Percentiles rank a stretch among this genome's conserved stretches.
These are phyloP conservation scores for Voacanga thouarsii DNA, from an alignment of 257 asterid genomes.

Conservation along the genomic window DNA sequence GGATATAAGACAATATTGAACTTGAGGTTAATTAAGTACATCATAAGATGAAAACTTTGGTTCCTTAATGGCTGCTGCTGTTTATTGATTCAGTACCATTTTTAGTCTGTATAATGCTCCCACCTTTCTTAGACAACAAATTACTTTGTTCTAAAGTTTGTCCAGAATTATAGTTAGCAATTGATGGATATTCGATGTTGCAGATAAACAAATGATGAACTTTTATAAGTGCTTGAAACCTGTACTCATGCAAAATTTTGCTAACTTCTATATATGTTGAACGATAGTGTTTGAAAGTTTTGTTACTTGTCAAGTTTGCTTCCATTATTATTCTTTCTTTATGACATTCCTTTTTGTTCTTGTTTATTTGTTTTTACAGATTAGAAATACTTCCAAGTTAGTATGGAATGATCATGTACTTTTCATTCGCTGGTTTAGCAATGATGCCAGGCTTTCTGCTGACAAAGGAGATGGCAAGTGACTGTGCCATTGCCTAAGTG, in stretches of 20 bases:
- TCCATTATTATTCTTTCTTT: not conserved
- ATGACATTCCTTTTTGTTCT: conserved; percentile 10
- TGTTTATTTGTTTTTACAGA: conserved; percentile 39
- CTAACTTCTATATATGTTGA: not conserved
- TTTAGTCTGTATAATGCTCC: not conserved
- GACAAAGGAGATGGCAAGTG: conserved; percentile 55
- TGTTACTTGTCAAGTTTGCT: not conserved
- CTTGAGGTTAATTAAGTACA: not conserved
- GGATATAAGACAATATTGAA: not conserved
- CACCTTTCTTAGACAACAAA: not conserved
- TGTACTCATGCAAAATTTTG: not conserved
- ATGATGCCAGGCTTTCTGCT: conserved; percentile 44
- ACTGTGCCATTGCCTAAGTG: conserved; percentile 2
- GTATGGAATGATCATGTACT: conserved; percentile 45
- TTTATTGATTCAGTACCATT: not conserved
- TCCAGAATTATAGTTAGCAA: not conserved
- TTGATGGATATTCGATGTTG: not conserved
- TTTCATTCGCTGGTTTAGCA: conserved; percentile 46
- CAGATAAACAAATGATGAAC: not conserved
- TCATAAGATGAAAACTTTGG: not conserved
- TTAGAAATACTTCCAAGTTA: conserved; percentile 44
- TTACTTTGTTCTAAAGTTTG: not conserved
- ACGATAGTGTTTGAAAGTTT: not conserved
- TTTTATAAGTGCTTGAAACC: not conserved
- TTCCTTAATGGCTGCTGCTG: not conserved